Evolutionary conservation across 768 basidiomycete genomes (phyloP).

Genomic region (Cystofilobasidium bisporidii): DNA sequence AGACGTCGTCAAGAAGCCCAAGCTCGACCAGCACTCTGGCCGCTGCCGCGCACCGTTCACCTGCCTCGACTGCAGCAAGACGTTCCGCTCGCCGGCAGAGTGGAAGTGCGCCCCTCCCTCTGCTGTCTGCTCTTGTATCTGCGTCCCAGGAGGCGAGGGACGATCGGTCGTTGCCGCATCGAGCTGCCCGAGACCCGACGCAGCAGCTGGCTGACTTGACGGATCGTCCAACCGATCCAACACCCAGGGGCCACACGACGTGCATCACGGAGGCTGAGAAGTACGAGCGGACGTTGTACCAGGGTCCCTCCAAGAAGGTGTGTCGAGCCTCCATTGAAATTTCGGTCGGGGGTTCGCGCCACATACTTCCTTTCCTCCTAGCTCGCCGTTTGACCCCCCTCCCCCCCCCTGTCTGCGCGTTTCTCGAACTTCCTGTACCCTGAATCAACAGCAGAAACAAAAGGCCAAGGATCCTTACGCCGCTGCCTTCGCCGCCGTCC

Average conservation of each 20-base stretch:
- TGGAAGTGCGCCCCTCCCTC: slow-evolving; percentile 16
- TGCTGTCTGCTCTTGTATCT: background rate
- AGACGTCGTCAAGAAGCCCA: slow-evolving; percentile 28
- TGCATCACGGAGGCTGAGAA: slow-evolving; percentile 28
- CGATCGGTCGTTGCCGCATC: too few relatives aligned
- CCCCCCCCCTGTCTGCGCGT: background rate
- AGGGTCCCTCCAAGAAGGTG: slow-evolving; percentile 23
- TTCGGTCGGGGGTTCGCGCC: too few relatives aligned
- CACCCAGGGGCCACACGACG: slow-evolving; percentile 21
- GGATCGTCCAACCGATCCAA: background rate
- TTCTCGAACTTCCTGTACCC: background rate
- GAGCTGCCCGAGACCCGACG: background rate
- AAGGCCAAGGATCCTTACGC: slow-evolving; percentile 27
- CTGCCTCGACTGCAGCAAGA: slow-evolving; percentile 28
- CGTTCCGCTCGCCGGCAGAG: slow-evolving; percentile 15
- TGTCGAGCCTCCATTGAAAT: background rate
- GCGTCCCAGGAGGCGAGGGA: too few relatives aligned
- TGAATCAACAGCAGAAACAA: background rate
- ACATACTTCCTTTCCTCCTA: background rate
- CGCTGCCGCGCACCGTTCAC: slow-evolving; percentile 27
- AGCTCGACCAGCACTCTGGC: slow-evolving; percentile 25
- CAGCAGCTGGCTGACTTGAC: background rate
- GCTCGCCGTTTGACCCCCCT: background rate
- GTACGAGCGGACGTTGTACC: slow-evolving; percentile 27
- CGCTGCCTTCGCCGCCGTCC: slow-evolving; percentile 20